Percentiles rank a stretch among this genome's conserved stretches.
Conservation (phyloP, 371 early-diverging fungal species). For the Mortierella sp. region DNA sequence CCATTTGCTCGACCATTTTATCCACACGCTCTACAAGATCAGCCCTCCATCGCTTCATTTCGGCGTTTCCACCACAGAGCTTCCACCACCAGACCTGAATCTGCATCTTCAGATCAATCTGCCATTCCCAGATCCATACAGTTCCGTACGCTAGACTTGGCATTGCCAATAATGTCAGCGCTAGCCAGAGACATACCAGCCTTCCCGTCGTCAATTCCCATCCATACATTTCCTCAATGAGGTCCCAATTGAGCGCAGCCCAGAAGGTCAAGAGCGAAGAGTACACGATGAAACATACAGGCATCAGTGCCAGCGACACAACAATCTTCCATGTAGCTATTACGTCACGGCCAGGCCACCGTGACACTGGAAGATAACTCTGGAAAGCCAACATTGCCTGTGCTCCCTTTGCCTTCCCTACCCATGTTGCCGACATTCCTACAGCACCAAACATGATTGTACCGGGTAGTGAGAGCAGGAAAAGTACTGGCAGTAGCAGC, state of each 20-base stretch:
- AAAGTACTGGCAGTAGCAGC: conserved; percentile 31
- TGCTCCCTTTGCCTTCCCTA: conserved; percentile 52
- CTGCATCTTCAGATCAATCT: conserved; percentile 47
- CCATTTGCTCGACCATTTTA: conserved; percentile 38
- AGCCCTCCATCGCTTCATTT: conserved; percentile 50
- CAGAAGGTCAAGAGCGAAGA: conserved; percentile 23
- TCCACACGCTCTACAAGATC: conserved; percentile 30
- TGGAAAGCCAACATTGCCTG: conserved; percentile 56
- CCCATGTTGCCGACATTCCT: conserved; percentile 50
- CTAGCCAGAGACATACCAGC: conserved; percentile 22
- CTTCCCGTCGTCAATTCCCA: conserved; percentile 24
- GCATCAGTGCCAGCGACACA: conserved; percentile 46
- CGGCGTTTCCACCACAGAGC: conserved; percentile 38
- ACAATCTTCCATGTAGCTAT: conserved; percentile 59
- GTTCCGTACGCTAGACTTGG: conserved; percentile 45
- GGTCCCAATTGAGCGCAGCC: neutral
- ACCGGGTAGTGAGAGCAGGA: conserved; percentile 51
- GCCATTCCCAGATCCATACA: conserved; percentile 55
- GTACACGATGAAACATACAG: conserved; percentile 39
- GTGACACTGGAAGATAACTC: conserved; percentile 51
- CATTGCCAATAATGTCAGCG: conserved; percentile 30
- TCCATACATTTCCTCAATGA: conserved; percentile 10
- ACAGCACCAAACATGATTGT: conserved; percentile 51
- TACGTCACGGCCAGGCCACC: conserved; percentile 58
- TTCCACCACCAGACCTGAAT: conserved; percentile 53